A percentile compares a stretch with the other conserved stretches of the same genome.
Evolutionary conservation across 768 basidiomycete species (phyloP).

Genomic region (Suillus sp.): DNA sequence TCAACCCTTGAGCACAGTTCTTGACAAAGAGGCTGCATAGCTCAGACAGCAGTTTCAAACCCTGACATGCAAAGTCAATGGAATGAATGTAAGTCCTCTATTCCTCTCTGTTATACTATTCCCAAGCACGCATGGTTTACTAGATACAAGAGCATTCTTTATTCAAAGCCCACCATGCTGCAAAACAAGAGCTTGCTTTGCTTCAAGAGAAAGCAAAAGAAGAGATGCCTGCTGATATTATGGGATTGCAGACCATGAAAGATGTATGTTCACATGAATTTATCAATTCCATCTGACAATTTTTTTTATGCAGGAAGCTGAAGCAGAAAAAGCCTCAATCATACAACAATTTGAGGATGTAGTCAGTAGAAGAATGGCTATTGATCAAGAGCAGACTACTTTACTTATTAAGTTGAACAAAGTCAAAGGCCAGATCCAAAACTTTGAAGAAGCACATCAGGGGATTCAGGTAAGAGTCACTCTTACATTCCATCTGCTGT

Average conservation of each 20-base stretch:
- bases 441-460: constrained; percentile 48
- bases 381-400: constrained; percentile 47
- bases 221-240: constrained; percentile 65
- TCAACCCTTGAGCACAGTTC: too few species aligned
- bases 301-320: constrained; percentile 46
- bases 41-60: constrained; percentile 33
- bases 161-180: constrained; percentile 28
- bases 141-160: constrained; percentile 26
- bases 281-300: constrained; percentile 11
- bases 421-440: constrained; percentile 50
- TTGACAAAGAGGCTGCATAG: constrained; percentile 32
- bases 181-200: constrained; percentile 39
- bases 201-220: constrained; percentile 67
- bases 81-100: constrained; percentile 36
- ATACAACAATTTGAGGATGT: constrained; percentile 53
- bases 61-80: constrained; percentile 32
- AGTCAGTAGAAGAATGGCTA: constrained; percentile 43
- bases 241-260: constrained; percentile 55
- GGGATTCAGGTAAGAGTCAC: constrained; percentile 45
- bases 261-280: constrained; percentile 39
- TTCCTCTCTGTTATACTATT: background rate
- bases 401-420: constrained; percentile 46
- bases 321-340: constrained; percentile 51
- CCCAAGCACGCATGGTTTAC: background rate
- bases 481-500: constrained; percentile 4